These are phyloP conservation scores for Candida sp. DNA, from an alignment of 1,139 yeast species.

Conservation along the genomic window DNA sequence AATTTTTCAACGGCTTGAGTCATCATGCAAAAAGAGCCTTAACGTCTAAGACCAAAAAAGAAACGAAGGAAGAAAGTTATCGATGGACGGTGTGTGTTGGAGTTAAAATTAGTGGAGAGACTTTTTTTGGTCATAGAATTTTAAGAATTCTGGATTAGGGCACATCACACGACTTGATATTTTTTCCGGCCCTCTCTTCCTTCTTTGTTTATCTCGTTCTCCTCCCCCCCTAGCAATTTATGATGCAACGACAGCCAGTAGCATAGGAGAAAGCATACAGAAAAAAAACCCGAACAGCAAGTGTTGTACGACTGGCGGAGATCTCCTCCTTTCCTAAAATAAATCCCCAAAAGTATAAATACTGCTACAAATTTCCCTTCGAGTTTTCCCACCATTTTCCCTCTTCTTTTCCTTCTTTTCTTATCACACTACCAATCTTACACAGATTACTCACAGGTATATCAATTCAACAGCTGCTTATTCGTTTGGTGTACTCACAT, in stretches of 20 bases:
- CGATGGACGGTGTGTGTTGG: background rate
- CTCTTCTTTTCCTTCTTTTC: background rate
- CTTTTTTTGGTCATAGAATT: background rate
- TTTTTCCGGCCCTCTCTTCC: background rate
- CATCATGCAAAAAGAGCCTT: background rate
- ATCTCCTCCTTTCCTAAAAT: background rate
- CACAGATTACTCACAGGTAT: background rate
- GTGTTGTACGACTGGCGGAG: too few species aligned
- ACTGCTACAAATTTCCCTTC: background rate
- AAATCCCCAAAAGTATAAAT: slow-evolving; percentile 1
- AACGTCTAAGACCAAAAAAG: background rate
- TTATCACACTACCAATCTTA: background rate
- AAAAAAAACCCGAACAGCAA: background rate
- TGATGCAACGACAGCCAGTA: background rate
- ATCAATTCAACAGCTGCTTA: background rate
- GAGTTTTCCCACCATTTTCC: background rate
- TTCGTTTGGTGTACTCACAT: background rate
- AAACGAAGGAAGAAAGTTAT: background rate
- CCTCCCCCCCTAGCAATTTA: background rate
- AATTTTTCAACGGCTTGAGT: background rate
- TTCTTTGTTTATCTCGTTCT: background rate
- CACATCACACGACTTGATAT: background rate
- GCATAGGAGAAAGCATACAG: background rate
- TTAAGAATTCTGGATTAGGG: background rate
- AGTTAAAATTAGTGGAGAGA: slow-evolving; percentile 4